These are phyloP conservation scores for Mallotus repandus DNA, from an alignment of 441 rosid species.

Conservation along the genomic window DNA sequence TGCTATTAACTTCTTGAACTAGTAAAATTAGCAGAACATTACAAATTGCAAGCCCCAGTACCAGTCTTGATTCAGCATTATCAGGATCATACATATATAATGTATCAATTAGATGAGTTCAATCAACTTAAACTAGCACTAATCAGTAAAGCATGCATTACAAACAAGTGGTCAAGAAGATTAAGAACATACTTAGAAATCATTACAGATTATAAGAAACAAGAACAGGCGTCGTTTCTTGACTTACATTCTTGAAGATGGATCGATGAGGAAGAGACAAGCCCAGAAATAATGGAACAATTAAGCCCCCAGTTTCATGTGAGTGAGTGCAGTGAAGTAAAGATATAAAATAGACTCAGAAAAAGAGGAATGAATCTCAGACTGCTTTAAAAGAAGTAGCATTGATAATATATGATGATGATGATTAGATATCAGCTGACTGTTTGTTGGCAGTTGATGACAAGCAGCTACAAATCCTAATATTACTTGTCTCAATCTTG, in stretches of 20 bases:
- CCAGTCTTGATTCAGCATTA: too few species aligned
- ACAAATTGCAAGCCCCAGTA: too few species aligned
- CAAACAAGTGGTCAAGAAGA: too few species aligned
- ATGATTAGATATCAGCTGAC: slow-evolving; percentile 46
- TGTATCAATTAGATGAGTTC: too few species aligned
- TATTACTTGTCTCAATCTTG: slow-evolving; percentile 21
- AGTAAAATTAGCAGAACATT: too few species aligned
- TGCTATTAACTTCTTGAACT: too few species aligned
- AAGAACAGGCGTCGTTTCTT: background rate
- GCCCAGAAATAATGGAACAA: background rate
- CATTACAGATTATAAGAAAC: too few species aligned
- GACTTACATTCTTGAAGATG: slow-evolving; percentile 13
- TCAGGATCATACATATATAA: too few species aligned
- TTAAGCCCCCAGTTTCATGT: background rate
- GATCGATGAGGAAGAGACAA: background rate
- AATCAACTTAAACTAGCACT: too few species aligned
- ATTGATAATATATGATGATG: background rate
- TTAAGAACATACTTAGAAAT: too few species aligned
- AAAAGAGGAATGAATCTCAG: slow-evolving; percentile 21
- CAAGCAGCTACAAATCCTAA: slow-evolving; percentile 24
- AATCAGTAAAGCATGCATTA: too few species aligned
- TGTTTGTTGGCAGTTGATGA: slow-evolving; percentile 39
- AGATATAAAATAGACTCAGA: background rate
- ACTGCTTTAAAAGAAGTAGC: slow-evolving; percentile 27
- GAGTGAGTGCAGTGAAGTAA: background rate